Conservation (phyloP, 768 basidiomycete species). For the Neoboletus subvelutipes region DNA sequence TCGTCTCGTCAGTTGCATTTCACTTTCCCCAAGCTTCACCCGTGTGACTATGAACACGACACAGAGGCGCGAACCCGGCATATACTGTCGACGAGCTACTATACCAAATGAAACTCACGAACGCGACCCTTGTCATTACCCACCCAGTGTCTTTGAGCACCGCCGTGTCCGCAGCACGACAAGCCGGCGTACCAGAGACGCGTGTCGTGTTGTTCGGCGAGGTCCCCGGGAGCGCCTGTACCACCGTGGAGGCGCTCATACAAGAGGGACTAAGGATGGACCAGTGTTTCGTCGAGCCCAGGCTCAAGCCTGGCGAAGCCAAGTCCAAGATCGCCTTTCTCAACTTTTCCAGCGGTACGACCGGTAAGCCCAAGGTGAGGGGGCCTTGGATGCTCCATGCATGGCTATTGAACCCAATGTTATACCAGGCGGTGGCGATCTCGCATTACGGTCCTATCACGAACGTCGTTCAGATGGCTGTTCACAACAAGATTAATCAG, state of each 20-base stretch:
- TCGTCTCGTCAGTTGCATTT: constrained; percentile 48
- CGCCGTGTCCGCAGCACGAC: constrained; percentile 32
- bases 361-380: constrained; percentile 45
- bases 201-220: constrained; percentile 31
- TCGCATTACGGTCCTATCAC: constrained; percentile 64
- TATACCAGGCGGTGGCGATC: constrained; percentile 58
- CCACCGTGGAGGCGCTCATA: constrained; percentile 50
- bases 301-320: constrained; percentile 55
- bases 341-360: constrained; percentile 75
- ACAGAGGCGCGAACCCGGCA: constrained; percentile 36
- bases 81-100: constrained; percentile 34
- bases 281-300: constrained; percentile 44
- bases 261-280: constrained; percentile 38
- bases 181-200: constrained; percentile 29
- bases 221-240: constrained; percentile 8
- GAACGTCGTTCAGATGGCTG: constrained; percentile 60
- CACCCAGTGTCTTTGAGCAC: constrained; percentile 28
- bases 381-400: neutral
- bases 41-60: neutral
- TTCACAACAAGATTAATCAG: constrained; percentile 45
- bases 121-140: constrained; percentile 31
- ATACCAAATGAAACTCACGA: constrained; percentile 32
- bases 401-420: neutral
- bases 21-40: neutral
- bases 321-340: constrained; percentile 64